These are phyloP conservation scores for Lichtheimia ornata DNA, from an alignment of 371 early-diverging fungal species.

Conservation along the genomic window DNA sequence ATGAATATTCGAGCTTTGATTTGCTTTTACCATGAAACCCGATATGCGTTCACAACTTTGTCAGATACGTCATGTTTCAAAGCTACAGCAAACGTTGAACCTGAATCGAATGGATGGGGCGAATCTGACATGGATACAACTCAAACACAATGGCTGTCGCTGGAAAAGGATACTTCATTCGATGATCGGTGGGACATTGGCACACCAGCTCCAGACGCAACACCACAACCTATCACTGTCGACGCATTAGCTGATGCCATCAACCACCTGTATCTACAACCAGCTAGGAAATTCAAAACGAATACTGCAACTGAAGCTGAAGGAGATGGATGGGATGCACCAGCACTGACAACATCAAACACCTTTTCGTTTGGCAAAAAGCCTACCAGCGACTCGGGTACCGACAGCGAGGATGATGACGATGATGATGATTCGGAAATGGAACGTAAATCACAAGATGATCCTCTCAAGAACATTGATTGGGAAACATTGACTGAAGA, in stretches of 20 bases:
- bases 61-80: too few species aligned
- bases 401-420: conserved; percentile 21
- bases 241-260: conserved; percentile 4
- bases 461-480: conserved; percentile 39
- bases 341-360: conserved; percentile 1
- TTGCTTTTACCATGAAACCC: too few species aligned
- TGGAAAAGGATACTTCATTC: too few species aligned
- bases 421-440: conserved; percentile 23
- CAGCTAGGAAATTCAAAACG: neutral
- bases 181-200: neutral
- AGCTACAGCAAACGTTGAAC: too few species aligned
- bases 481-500: conserved; percentile 41
- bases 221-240: neutral
- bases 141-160: too few species aligned
- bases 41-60: too few species aligned
- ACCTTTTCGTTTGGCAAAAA: too few species aligned
- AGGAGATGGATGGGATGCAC: conserved; percentile 37
- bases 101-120: too few species aligned
- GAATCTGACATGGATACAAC: too few species aligned
- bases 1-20: too few species aligned
- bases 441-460: neutral
- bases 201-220: neutral
- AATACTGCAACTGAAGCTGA: neutral
- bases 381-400: neutral
- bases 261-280: conserved; percentile 9